phyloP scores from a whole-genome alignment of 257 asterid species.

The Prunella vulgaris region DNA sequence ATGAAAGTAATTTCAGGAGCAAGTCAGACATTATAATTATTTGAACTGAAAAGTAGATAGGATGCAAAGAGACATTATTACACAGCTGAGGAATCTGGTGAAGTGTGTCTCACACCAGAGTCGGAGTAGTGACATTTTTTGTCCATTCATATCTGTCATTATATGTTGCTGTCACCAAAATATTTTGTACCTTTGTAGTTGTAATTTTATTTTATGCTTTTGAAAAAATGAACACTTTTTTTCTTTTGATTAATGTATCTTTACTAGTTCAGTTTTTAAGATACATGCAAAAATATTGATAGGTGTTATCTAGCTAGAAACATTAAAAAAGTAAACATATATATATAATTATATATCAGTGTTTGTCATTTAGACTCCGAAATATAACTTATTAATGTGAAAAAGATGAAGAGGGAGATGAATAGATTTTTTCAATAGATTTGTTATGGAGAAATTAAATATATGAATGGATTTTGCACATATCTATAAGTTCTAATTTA shows the following conservation, averaged over 20 bases:
- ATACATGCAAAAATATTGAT: background rate
- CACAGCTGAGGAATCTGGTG: conserved; percentile 23
- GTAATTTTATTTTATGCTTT: background rate
- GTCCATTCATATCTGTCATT: conserved; percentile 21
- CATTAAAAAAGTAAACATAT: too few species aligned
- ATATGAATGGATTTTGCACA: too few species aligned
- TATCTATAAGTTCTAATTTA: too few species aligned
- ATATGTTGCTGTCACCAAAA: background rate
- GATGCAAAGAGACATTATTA: background rate
- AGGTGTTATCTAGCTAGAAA: too few species aligned
- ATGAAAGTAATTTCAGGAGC: too few species aligned
- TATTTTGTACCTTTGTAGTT: background rate
- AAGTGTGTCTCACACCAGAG: background rate
- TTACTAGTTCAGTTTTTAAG: background rate
- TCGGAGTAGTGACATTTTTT: conserved; percentile 4
- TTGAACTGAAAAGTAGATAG: background rate
- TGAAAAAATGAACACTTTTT: background rate
- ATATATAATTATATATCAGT: too few species aligned
- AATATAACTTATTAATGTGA: too few species aligned
- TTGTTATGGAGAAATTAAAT: too few species aligned
- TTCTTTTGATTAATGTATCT: background rate
- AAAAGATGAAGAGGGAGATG: too few species aligned
- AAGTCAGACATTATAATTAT: background rate
- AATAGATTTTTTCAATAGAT: too few species aligned
- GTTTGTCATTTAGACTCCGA: too few species aligned